phyloP scores from a whole-genome alignment of 495 filamentous ascomycete genomes.

The Penicillium parvum region DNA sequence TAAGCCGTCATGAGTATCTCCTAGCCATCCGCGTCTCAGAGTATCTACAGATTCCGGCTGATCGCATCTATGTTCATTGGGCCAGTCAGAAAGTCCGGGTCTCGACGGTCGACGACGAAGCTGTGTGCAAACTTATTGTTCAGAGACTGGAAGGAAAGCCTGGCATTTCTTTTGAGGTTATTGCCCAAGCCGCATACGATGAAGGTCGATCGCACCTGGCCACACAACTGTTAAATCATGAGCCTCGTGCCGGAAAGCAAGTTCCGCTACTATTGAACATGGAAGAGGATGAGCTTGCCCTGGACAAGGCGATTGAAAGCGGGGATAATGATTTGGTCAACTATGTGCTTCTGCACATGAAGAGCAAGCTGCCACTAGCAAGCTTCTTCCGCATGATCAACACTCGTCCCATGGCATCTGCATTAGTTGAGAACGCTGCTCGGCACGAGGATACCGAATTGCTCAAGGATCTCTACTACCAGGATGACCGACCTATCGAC shows the following conservation, averaged over 20 bases:
- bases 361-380: constrained; percentile 84
- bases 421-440: constrained; percentile 83
- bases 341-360: constrained; percentile 83
- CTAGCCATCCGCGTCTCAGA: constrained; percentile 86
- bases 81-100: constrained; percentile 88
- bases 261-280: constrained; percentile 91
- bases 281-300: constrained; percentile 92
- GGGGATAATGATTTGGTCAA: constrained; percentile 91
- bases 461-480: constrained; percentile 94
- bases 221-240: constrained; percentile 86
- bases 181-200: constrained; percentile 92
- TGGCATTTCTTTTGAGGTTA: constrained; percentile 90
- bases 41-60: constrained; percentile 80
- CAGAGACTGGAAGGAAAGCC: constrained; percentile 79
- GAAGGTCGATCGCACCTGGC: constrained; percentile 85
- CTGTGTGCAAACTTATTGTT: constrained; percentile 82
- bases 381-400: constrained; percentile 93
- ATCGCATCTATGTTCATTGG: constrained; percentile 94
- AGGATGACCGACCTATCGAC: constrained; percentile 89
- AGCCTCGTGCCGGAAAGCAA: constrained; percentile 88
- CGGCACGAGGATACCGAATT: constrained; percentile 71
- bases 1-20: constrained; percentile 86
- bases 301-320: constrained; percentile 95
- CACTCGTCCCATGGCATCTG: constrained; percentile 77
- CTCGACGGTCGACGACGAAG: constrained; percentile 80